Base-by-base conservation (phyloP, 768 basidiomycete species). In the Lyophyllum semitale region DNA sequence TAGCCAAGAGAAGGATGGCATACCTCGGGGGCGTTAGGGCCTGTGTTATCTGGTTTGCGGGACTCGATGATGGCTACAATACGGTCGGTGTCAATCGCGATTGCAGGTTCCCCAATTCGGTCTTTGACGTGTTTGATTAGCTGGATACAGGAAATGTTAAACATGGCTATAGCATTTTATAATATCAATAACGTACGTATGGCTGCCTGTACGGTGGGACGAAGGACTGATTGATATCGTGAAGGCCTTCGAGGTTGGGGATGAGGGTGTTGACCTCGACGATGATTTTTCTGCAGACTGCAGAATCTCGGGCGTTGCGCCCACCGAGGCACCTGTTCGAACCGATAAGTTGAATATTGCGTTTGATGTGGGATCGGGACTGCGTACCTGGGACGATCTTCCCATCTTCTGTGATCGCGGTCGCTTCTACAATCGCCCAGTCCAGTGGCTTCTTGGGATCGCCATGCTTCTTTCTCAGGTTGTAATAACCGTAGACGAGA, bases 381-480 rank as follows among this genome's bases (percentile, higher is more conserved):
- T 15, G 52, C 59, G 25, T 44, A 68, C 71, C 76, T 15, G 77
- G 79, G 1, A 79, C 75, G 53, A 80, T 78, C 56, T 69, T 67
- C 0, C 79, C 79, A 2, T 80, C 78, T 56, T 79, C 77, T 1
- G 75, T 77, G 43, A 79, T 76, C 8, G 77, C 78, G 3, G 79
- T 80, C 9, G 78, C 79, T 57, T 80, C 78, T 7, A 78, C 76
- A 46, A 80, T 77, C 0, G 79, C 79, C 79, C 78, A 79, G 63
- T 80, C 70, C 18, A 80, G 68, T 1, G 72, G 77, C 47, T 77
- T 77, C 35, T 55, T 66, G 0, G 77, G 75, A 55, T 79, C 76
- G 1, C 78, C 77, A 38, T 77, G 76, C 15, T 65, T 74, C 55
- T 79, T 78, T 25, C 66, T 64, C 13, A 79, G 71, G 33, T 63